phyloP scores from a whole-genome alignment of 306 rosid genomes.

The Pterocarpus santalinus region DNA sequence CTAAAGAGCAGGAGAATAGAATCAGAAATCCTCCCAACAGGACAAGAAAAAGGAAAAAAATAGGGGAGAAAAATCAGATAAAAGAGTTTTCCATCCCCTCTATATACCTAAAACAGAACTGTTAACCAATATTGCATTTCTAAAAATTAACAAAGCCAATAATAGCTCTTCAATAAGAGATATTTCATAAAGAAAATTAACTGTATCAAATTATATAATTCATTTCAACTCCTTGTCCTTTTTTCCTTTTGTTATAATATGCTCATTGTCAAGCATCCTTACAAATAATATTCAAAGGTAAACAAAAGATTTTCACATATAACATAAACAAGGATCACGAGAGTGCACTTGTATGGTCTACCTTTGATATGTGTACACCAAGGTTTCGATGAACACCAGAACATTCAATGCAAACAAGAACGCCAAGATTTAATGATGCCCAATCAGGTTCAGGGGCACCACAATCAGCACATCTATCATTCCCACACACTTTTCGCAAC shows the following conservation, averaged over 20 bases:
- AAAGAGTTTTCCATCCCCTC: too few species aligned
- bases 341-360: constrained; percentile 40
- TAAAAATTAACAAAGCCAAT: not conserved
- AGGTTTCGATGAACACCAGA: constrained; percentile 99
- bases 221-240: not conserved
- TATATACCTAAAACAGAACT: too few species aligned
- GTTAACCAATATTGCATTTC: not conserved
- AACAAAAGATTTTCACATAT: constrained; percentile 25
- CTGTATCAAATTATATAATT: too few species aligned
- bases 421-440: constrained; percentile 99
- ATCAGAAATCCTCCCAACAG: constrained; percentile 6
- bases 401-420: constrained; percentile 98
- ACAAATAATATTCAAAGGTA: not conserved
- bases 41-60: constrained; percentile 2
- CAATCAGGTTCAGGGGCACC: constrained; percentile 98
- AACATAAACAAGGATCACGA: constrained; percentile 33
- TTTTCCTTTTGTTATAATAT: not conserved
- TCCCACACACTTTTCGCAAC: constrained; percentile 87
- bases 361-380: constrained; percentile 99
- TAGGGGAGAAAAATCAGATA: not conserved
- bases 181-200: not conserved
- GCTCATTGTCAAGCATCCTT: constrained; percentile 35
- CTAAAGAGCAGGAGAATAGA: not conserved
- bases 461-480: constrained; percentile 98
- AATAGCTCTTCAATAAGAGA: not conserved